Evolutionary conservation across 352 stramenopile species (phyloP).

Genomic region (Phytophthora hybrid): DNA sequence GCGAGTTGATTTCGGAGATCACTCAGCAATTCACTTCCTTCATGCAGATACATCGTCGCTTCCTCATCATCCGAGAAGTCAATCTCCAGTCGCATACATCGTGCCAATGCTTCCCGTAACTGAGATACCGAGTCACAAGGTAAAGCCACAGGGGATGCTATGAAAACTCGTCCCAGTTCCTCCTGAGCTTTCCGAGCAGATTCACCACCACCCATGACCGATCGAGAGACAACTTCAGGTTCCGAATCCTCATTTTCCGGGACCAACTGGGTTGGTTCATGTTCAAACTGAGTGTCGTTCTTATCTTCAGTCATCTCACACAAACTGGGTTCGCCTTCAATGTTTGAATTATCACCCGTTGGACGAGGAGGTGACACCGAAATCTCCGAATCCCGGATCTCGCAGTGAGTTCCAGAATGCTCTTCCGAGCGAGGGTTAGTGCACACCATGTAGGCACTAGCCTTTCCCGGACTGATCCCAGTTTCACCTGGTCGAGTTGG

Average conservation of each 20-base stretch:
- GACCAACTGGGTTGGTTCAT: not conserved
- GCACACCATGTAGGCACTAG: not conserved
- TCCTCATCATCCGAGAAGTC: conserved; percentile 4
- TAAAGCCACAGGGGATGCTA: not conserved
- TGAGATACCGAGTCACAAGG: not conserved
- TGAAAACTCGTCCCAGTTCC: not conserved
- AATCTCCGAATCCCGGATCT: not conserved
- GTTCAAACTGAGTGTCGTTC: not conserved
- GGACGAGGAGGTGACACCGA: not conserved
- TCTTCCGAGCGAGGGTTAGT: not conserved
- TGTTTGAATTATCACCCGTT: not conserved
- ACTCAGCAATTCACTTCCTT: conserved; percentile 11
- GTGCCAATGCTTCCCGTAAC: not conserved
- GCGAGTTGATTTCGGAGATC: conserved; percentile 10
- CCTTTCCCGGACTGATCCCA: not conserved
- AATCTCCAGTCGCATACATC: not conserved
- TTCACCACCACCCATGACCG: not conserved
- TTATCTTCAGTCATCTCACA: not conserved
- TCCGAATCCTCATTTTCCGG: not conserved
- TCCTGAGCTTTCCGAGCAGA: not conserved
- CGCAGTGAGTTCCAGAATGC: not conserved
- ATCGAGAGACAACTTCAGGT: not conserved
- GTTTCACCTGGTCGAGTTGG: not conserved
- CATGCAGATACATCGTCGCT: conserved; percentile 2
- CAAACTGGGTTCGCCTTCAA: not conserved